These are phyloP conservation scores for Fimicolochytrium jonesii DNA, from an alignment of 192 early-diverging fungal species.

Conservation along the genomic window DNA sequence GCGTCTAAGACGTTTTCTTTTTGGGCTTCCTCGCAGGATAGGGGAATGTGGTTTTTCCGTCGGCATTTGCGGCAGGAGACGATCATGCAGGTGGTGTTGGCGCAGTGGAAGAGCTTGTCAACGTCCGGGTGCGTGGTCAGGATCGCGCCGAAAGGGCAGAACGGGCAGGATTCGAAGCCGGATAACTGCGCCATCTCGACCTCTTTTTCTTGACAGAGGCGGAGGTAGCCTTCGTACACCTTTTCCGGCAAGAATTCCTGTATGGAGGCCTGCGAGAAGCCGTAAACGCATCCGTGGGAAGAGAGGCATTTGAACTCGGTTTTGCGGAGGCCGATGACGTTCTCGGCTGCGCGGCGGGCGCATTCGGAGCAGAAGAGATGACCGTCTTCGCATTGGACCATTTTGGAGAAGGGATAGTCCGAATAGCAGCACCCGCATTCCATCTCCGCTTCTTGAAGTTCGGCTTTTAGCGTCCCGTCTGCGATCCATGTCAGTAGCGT, in stretches of 20 bases:
- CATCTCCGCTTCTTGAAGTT: conserved; percentile 17
- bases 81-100: conserved; percentile 34
- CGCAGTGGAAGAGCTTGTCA: conserved; percentile 52
- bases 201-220: conserved; percentile 42
- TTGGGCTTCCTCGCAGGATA: conserved; percentile 43
- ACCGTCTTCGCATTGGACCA: conserved; percentile 52
- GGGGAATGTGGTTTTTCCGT: conserved; percentile 46
- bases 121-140: conserved; percentile 28
- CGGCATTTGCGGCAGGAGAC: conserved; percentile 50
- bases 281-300: conserved; percentile 36
- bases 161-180: conserved; percentile 40
- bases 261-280: conserved; percentile 38
- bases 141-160: conserved; percentile 41
- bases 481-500: too few species aligned
- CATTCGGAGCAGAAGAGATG: conserved; percentile 54
- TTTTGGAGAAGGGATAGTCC: conserved; percentile 17
- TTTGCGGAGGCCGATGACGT: conserved; percentile 39
- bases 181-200: conserved; percentile 34
- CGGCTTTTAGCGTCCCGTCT: too few species aligned
- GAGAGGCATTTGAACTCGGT: conserved; percentile 46
- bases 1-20: conserved; percentile 42
- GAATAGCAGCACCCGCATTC: conserved; percentile 51
- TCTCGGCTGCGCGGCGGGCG: conserved; percentile 46
- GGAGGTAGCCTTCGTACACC: conserved; percentile 37
- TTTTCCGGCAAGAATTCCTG: conserved; percentile 32